Conservation (phyloP, 2,329 filamentous ascomycete genomes). For the Botrytis galanthina region DNA sequence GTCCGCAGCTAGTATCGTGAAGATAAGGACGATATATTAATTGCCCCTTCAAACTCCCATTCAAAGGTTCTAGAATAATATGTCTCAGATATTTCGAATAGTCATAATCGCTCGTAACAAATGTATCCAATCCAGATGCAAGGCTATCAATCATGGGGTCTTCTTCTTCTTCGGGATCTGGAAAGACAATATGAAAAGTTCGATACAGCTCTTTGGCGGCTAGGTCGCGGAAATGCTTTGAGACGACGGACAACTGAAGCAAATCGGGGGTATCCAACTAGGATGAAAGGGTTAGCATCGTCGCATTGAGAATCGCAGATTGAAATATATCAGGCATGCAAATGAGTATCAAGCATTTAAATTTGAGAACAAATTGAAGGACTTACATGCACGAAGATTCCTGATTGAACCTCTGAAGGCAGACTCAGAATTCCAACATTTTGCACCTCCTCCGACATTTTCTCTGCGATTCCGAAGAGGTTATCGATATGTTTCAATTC, state of each 20-base stretch:
- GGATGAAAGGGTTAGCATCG: slow-evolving; percentile 7
- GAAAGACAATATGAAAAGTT: slow-evolving; percentile 59
- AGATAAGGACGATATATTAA: slow-evolving; percentile 53
- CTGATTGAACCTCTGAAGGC: neutral
- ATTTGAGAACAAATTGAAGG: neutral
- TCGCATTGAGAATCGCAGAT: neutral
- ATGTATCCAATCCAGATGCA: slow-evolving; percentile 57
- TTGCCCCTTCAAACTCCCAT: slow-evolving; percentile 52
- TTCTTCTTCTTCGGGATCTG: slow-evolving; percentile 55
- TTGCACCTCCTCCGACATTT: neutral
- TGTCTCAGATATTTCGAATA: slow-evolving; percentile 58
- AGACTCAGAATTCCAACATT: neutral
- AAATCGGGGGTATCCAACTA: slow-evolving; percentile 54
- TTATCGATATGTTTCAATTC: neutral
- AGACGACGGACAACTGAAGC: slow-evolving; percentile 58
- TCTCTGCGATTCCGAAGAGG: neutral
- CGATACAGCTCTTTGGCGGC: slow-evolving; percentile 59
- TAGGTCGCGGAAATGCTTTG: slow-evolving; percentile 55
- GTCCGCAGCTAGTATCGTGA: slow-evolving; percentile 56
- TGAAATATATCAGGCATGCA: neutral
- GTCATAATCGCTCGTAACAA: slow-evolving; percentile 62
- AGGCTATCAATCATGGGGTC: slow-evolving; percentile 57
- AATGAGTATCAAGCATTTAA: neutral
- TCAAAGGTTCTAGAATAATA: slow-evolving; percentile 55
- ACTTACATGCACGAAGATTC: neutral